These are phyloP conservation scores for Heritiera littoralis DNA, from an alignment of 345 rosid genomes.

Conservation along the genomic window DNA sequence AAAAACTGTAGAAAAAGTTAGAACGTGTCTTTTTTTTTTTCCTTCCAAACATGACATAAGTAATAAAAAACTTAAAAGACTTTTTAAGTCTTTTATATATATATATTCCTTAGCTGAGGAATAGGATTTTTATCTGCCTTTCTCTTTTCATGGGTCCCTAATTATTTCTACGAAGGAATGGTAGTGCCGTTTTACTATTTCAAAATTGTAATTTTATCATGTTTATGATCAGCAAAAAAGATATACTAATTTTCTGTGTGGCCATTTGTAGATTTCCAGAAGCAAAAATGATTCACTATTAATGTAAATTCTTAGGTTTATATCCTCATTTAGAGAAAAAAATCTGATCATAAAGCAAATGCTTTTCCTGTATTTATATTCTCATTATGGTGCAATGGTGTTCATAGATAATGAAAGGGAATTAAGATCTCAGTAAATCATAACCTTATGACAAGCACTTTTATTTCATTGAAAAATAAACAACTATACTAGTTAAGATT, in stretches of 20 bases:
- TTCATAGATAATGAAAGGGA: background rate
- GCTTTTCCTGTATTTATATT: background rate
- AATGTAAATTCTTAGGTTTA: background rate
- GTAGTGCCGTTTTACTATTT: background rate
- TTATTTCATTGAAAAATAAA: background rate
- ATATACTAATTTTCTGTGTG: background rate
- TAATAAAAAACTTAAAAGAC: too few relatives aligned
- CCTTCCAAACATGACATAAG: background rate
- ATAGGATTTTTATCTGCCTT: background rate
- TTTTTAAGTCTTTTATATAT: too few relatives aligned
- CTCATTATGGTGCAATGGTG: background rate
- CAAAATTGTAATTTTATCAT: background rate
- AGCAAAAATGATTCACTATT: background rate
- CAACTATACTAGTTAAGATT: background rate
- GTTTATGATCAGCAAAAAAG: background rate
- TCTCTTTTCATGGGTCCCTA: background rate
- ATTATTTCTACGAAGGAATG: background rate
- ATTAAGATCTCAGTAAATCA: background rate
- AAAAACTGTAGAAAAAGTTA: background rate
- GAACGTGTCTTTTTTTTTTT: background rate
- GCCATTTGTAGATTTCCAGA: background rate
- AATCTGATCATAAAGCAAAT: background rate
- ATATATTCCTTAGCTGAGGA: too few relatives aligned
- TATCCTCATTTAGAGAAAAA: background rate
- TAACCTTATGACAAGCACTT: background rate